Evolutionary conservation across 805 yeast genomes (phyloP), one percentile per base, ranked within the genome.

Genomic region (Candida germanica): DNA sequence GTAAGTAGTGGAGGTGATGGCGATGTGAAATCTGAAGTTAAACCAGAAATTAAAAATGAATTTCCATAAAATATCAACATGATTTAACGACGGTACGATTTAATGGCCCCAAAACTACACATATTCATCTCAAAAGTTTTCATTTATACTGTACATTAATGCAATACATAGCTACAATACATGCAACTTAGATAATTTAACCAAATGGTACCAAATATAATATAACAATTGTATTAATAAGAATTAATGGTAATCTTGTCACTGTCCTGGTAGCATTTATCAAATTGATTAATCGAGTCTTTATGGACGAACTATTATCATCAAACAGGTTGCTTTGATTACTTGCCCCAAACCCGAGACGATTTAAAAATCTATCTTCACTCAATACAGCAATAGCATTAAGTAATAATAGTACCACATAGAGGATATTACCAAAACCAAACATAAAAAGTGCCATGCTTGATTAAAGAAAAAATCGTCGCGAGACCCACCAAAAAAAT

Each of bases 311-410:
- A 10, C 33, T 41, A 7, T 45, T 69, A 29, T 62, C 63, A 10
- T 43, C 38, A 31, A 29, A 41, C 17, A 40, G 44, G 59, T 53
- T 49, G 30, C 46, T 54, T 31, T 48, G 56, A 21, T 36, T 47
- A 23, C 46, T 52, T n/a, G 40, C 36, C 18, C 33, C 40, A n/a
- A 30, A 32, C 17, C 64, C 69, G 23, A 54, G 75, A 61, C 95
- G 67, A 49, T 80, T 79, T 40, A 85, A 65, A 50, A 85, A 85
- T 40, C 95, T 64, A 50, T 85, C 93, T 49, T 85, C 94, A 54
- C 83, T 83, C 35, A 85, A 70, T 23, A 85, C 81, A 0, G 93
- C 93, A 19, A 85, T 74, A 0, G 91, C 77, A 56, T 85, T 85
- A 31, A 83, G 73, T 38, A 83, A 60, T 25, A 85, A 66, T n/a